These are phyloP conservation scores for Alternaria brassicae DNA, from an alignment of 2,329 filamentous ascomycete genomes.

Conservation along the genomic window DNA sequence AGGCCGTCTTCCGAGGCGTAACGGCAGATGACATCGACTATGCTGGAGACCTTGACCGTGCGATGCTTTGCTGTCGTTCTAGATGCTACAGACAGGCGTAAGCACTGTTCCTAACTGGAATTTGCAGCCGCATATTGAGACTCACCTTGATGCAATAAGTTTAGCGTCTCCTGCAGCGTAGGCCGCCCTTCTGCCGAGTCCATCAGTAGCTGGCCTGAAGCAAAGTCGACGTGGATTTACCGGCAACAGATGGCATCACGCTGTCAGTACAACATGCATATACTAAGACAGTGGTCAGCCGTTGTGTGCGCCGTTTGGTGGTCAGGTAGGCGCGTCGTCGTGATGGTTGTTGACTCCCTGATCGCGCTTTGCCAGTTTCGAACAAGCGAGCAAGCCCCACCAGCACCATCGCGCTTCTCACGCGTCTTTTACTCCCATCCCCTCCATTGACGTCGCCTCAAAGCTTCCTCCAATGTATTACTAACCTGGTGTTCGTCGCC, in stretches of 20 bases:
- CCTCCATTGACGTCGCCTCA: conserved; percentile 11
- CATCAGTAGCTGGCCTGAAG: conserved; percentile 30
- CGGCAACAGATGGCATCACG: conserved; percentile 43
- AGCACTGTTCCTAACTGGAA: conserved; percentile 25
- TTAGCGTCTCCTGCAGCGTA: conserved; percentile 46
- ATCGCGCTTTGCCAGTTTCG: conserved; percentile 32
- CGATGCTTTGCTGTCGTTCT: conserved; percentile 69
- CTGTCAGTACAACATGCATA: conserved; percentile 30
- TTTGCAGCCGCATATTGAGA: conserved; percentile 25
- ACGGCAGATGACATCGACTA: conserved; percentile 68
- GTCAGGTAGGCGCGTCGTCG: conserved; percentile 31
- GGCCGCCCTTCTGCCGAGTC: conserved; percentile 37
- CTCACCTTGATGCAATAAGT: conserved; percentile 46
- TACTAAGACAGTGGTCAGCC: conserved; percentile 34
- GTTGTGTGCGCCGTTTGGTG: conserved; percentile 16
- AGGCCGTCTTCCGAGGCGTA: conserved; percentile 74
- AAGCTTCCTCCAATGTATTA: conserved; percentile 11
- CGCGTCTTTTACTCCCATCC: conserved; percentile 10
- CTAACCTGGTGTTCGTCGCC: conserved; percentile 1
- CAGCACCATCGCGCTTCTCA: conserved; percentile 4
- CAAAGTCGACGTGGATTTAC: conserved; percentile 27
- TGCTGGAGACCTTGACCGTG: conserved; percentile 65
- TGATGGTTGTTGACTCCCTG: conserved; percentile 37
- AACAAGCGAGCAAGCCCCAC: conserved; percentile 31
- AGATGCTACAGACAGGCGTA: conserved; percentile 42